These are phyloP conservation scores for Cordyceps fumosorosea DNA, from an alignment of 2,329 filamentous ascomycete species.

Conservation along the genomic window DNA sequence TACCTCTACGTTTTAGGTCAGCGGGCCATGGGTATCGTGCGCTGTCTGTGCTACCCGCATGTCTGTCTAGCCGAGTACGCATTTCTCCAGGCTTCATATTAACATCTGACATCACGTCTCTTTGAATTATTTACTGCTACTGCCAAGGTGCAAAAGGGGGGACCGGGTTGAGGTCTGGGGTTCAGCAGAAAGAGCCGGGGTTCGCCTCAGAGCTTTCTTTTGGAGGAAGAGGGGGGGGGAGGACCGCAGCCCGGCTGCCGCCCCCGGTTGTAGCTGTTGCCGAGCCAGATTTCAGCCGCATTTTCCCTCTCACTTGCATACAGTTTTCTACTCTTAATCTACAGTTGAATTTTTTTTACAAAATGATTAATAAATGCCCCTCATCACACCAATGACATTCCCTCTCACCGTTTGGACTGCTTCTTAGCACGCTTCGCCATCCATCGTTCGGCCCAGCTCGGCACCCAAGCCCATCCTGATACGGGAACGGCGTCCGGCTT, in stretches of 20 bases:
- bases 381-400: neutral
- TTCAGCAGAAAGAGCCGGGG: neutral
- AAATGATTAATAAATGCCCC: neutral
- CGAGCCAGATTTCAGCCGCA: neutral
- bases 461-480: neutral
- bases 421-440: neutral
- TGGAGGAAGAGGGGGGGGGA: neutral
- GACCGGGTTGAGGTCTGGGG: neutral
- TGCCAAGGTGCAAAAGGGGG: neutral
- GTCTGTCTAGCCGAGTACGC: too few relatives aligned
- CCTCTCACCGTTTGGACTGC: neutral
- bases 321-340: too few relatives aligned
- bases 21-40: too few relatives aligned
- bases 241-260: neutral
- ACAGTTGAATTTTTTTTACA: neutral
- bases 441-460: conserved; percentile 2
- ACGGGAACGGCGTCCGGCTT: conserved; percentile 7
- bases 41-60: too few relatives aligned
- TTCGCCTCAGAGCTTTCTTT: neutral
- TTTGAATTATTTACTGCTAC: too few relatives aligned
- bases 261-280: neutral
- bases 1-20: too few relatives aligned
- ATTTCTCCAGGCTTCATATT: too few relatives aligned
- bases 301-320: neutral
- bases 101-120: too few relatives aligned